Conservation (phyloP, 768 basidiomycete genomes). For the Podaxis pistillaris region DNA sequence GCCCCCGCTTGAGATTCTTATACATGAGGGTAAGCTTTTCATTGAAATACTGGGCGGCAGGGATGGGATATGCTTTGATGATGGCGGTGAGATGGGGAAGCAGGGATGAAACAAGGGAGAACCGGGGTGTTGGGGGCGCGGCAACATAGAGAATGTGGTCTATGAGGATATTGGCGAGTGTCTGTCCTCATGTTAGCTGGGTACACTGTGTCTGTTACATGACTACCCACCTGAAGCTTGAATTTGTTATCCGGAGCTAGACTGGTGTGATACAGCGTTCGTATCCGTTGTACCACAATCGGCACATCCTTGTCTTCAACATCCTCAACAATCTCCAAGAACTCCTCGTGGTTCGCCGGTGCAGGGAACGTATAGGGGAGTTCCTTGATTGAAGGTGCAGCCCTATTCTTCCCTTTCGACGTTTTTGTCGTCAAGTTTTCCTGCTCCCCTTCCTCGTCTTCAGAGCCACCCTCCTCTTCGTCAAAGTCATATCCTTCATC, state of each 20-base stretch:
- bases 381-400: slow-evolving; percentile 46
- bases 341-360: slow-evolving; percentile 83
- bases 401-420: slow-evolving; percentile 30
- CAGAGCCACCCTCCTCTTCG: slow-evolving; percentile 34
- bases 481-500: slow-evolving; percentile 29
- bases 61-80: slow-evolving; percentile 76
- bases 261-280: slow-evolving; percentile 89
- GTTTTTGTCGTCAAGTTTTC: slow-evolving; percentile 36
- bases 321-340: slow-evolving; percentile 76
- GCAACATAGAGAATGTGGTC: slow-evolving; percentile 85
- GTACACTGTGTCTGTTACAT: background rate
- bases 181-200: slow-evolving; percentile 38
- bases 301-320: slow-evolving; percentile 72
- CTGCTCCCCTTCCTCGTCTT: slow-evolving; percentile 44
- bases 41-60: slow-evolving; percentile 75
- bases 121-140: slow-evolving; percentile 58
- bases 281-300: slow-evolving; percentile 85
- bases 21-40: slow-evolving; percentile 88
- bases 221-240: slow-evolving; percentile 74
- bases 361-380: slow-evolving; percentile 94
- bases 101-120: slow-evolving; percentile 60
- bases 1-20: slow-evolving; percentile 85
- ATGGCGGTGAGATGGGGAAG: slow-evolving; percentile 79
- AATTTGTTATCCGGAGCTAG: slow-evolving; percentile 89
- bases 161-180: slow-evolving; percentile 72